Evolutionary conservation across 148 eudicot genomes (phyloP), one percentile per base, ranked within the genome.

Genomic region (Cornus suecica): DNA sequence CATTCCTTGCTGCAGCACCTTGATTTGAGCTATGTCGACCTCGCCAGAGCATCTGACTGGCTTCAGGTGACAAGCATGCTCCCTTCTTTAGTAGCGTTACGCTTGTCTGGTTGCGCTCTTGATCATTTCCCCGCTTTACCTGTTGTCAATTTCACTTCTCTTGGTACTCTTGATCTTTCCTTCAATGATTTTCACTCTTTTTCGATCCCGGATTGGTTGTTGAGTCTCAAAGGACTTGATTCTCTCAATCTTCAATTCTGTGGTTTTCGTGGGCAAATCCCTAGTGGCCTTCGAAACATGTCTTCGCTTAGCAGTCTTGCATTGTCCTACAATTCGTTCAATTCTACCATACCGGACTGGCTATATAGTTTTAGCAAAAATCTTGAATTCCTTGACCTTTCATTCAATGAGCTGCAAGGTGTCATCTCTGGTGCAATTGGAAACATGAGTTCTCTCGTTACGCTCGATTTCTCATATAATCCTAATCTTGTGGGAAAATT

Each of bases 271-370:
- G 42, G 42, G 42, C 42, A 7, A 1, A 54, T 70, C 10, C 62
- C 73, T 8, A 20, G n/a, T 27, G 34, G 42, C 54, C 41, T 52
- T 32, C 26, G n/a, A 25, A 62, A 62, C 66, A 62, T 62, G 66
- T 24, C 66, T 25, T 1, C 11, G 9, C 66, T 62, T 62, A 25
- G 66, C 13, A 25, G 11, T 25, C 66, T 76, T 10, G 79, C 37
- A 60, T 58, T 76, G 22, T 76, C 73, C 25, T 0, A 5, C 2
- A 69, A 69, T 26, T 0, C 8, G 42, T 60, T 76, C 28, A 69
- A 68, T 45, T 76, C 79, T 28, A 77, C 75, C 41, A 63, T 77
- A 58, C 74, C 80, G 10, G 24, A 62, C 23, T 77, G 80, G 74
- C 29, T 76, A 51, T 76, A 76, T 24, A 8, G 10, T 26, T 76